Percentiles rank a stretch among this genome's conserved stretches.
Conservation (phyloP, 106 monocot genomes). For the Dendrobium huoshanense region DNA sequence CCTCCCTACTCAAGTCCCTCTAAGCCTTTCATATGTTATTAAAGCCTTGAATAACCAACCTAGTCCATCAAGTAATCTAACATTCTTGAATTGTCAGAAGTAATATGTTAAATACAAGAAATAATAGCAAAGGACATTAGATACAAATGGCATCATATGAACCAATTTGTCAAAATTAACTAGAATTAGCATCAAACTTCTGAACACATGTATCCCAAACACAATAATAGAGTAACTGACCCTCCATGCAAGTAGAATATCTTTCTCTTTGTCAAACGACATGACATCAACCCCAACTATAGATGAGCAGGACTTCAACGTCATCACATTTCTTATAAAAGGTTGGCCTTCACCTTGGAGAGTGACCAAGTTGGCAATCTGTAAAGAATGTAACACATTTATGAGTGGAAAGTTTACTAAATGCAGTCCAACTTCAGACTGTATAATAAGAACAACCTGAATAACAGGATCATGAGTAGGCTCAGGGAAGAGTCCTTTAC, state of each 20-base stretch:
- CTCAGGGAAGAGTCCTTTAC: conserved; percentile 96
- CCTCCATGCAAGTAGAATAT: conserved; percentile 95
- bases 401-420: background rate
- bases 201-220: background rate
- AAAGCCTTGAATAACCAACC: background rate
- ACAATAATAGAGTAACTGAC: conserved; percentile 26
- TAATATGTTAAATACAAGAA: background rate
- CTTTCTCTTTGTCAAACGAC: conserved; percentile 88
- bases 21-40: background rate
- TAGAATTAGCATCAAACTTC: background rate
- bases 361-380: conserved; percentile 98
- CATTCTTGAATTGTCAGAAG: background rate
- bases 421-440: conserved; percentile 6
- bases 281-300: conserved; percentile 97
- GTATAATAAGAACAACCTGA: conserved; percentile 52
- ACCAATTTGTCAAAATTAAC: background rate
- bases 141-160: background rate
- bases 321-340: conserved; percentile 88
- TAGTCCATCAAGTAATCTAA: background rate
- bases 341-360: conserved; percentile 86
- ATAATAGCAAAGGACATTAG: background rate
- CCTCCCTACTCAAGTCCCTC: too few species aligned
- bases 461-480: conserved; percentile 98
- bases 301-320: conserved; percentile 89
- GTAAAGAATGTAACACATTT: background rate